Evolutionary conservation across 139 green algal species (phyloP), one percentile per base, ranked within the genome.

Genomic region (Gonium pectorale): DNA sequence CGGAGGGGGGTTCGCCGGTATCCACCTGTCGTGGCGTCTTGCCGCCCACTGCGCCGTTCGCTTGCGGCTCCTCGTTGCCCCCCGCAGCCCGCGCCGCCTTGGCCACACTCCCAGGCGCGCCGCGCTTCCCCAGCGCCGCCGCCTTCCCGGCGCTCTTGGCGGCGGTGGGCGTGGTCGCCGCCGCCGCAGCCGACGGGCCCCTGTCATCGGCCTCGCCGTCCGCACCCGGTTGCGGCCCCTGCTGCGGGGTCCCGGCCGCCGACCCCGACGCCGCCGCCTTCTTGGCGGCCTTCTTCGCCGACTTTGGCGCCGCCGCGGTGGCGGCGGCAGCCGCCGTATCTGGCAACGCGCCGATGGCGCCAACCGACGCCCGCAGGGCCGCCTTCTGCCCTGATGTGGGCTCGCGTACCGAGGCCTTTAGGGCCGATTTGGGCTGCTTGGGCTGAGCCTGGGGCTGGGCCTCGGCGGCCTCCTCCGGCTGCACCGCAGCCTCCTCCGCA

Each of bases 351-450:
- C 13, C 31, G 6, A 54, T 8, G 59, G 71, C 71, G 9, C 59
- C 77, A 19, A 83, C 62, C 37, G 62, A 11, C 19, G 64, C 64
- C 17, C 79, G 79, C 44, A 85, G 49, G 29, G 79, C 79, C 0
- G 79, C 64, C 79, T 85, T 85, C 27, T 69, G 35, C 5, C 79
- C 79, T 7, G 79, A 78, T 17, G 79, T 77, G 21, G 79, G 79
- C 71, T 86, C 81, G 63, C 44, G 80, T 17, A 26, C 17, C 43
- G 29, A 26, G 19, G 49, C 41, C n/a, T 44, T 41, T 35, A 37
- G 26, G n/a, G n/a, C n/a, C n/a, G n/a, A n/a, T n/a, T n/a, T n/a
- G n/a, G n/a, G n/a, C n/a, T n/a, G n/a, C n/a, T n/a, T n/a, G n/a
- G n/a, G n/a, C 26, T 87, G 33, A 37, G 24, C 26, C 1, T 44